Percentiles rank a stretch among this genome's conserved stretches.
phyloP scores from a whole-genome alignment of 2,329 filamentous ascomycete species.

The Cercospora sp. region DNA sequence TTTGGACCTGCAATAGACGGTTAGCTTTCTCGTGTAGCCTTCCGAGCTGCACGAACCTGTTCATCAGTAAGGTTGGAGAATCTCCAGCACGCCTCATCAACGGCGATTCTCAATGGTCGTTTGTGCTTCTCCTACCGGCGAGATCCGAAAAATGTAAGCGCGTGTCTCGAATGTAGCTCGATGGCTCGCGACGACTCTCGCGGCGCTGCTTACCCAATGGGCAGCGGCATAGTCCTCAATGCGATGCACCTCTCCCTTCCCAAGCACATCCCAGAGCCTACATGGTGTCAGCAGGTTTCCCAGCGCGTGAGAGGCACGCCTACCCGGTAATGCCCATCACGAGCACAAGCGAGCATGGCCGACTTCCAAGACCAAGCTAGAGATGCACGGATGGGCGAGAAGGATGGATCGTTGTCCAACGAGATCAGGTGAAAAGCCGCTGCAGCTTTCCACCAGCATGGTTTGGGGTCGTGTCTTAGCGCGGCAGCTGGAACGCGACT shows the following conservation, averaged over 20 bases:
- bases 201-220: constrained; percentile 33
- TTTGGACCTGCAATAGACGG: constrained; percentile 29
- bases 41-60: constrained; percentile 7
- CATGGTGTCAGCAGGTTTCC: neutral
- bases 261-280: constrained; percentile 44
- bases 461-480: neutral
- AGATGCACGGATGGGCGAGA: neutral
- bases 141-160: neutral
- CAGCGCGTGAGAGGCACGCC: neutral
- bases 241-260: constrained; percentile 35
- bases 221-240: constrained; percentile 44
- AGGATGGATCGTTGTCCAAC: neutral
- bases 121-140: constrained; percentile 28
- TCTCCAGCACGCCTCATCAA: constrained; percentile 49
- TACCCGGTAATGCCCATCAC: constrained; percentile 26
- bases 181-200: neutral
- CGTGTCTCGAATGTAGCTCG: neutral
- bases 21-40: neutral
- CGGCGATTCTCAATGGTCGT: constrained; percentile 44
- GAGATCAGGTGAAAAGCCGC: neutral
- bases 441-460: neutral
- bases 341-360: neutral
- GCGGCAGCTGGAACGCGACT: neutral
- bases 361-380: neutral
- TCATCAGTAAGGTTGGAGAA: constrained; percentile 45